phyloP scores from a whole-genome alignment of 305 asterid species.

The Fraxinus platypoda region DNA sequence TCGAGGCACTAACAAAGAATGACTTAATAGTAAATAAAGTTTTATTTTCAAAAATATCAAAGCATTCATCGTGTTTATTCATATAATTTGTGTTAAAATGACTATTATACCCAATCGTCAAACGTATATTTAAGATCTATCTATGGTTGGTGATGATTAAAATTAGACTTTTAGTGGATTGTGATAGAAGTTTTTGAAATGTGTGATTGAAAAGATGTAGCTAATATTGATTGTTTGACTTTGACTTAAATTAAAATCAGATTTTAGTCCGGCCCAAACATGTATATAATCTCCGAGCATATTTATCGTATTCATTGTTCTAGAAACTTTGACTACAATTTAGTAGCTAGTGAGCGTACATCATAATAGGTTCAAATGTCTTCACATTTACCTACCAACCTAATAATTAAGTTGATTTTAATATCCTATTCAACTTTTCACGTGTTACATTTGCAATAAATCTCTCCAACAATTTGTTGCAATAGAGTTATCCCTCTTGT shows the following conservation, averaged over 20 bases:
- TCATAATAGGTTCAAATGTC: conserved; percentile 13
- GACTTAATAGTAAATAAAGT: neutral
- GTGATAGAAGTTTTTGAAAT: no score
- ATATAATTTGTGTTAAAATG: neutral
- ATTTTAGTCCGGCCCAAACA: no score
- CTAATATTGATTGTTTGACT: no score
- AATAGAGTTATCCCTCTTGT: neutral
- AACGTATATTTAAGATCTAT: no score
- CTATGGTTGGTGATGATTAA: no score
- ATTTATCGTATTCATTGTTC: neutral
- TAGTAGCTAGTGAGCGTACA: conserved; percentile 3
- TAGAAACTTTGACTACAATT: conserved; percentile 16
- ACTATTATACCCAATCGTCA: neutral
- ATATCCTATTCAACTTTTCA: neutral
- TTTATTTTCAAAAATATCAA: neutral
- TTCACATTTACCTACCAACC: conserved; percentile 5
- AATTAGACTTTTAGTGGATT: no score
- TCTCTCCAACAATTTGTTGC: neutral
- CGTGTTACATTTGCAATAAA: neutral
- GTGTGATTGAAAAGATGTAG: no score
- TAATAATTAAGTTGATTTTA: neutral
- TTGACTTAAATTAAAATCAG: no score
- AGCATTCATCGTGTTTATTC: neutral
- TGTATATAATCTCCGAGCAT: no score
- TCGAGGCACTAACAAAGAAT: neutral